Base-by-base conservation (phyloP, 1,284 basidiomycete species). In the Anthracocystis panici-leucophaei region DNA sequence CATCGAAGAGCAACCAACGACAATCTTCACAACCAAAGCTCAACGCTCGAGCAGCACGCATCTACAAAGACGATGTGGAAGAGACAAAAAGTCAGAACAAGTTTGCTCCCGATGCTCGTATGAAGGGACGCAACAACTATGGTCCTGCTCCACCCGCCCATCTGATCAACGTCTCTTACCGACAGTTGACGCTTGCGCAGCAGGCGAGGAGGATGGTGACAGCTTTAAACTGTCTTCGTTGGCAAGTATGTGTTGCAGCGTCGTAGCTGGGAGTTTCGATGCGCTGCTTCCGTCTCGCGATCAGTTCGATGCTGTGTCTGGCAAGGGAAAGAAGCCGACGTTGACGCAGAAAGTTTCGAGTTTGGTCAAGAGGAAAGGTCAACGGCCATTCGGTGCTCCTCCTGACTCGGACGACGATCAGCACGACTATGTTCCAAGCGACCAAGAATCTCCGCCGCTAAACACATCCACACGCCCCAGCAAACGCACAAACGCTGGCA, bases 361-460 rank as follows among this genome's bases (percentile, higher is more conserved):
- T 11, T 33, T 33, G 60, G 5, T 64, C 62, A 1, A 45, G 63
- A 20, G 55, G 41, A 11, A 54, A 63, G 29, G 63, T 66, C 46
- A 45, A 11, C 50, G 66, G 25, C 59, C 72, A 1, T 70, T 75
- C 20, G 72, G 72, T n/a, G 58, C 66, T 27, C 44, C 57, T 9
- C 72, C 63, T 14, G 59, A 67, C 21, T 74, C 58, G 41, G 65
- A 70, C 20, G 57, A 70, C 2, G 66, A 70, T 14, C 56, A 69
- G 46, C 25, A 62, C 6, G 72, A 75, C 38, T 75, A 75, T 21
- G 53, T 75, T 3, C 66, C 66, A 8, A 65, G 62, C 21, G 72
- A 67, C 18, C 49, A 50, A 7, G 56, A 73, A 8, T n/a, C 18
- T 12, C 8, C 42, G 7, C 20, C 45, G 16, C 2, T 29, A 8